These are phyloP conservation scores for Amanita exitialis DNA, from an alignment of 768 basidiomycete species.

Conservation along the genomic window DNA sequence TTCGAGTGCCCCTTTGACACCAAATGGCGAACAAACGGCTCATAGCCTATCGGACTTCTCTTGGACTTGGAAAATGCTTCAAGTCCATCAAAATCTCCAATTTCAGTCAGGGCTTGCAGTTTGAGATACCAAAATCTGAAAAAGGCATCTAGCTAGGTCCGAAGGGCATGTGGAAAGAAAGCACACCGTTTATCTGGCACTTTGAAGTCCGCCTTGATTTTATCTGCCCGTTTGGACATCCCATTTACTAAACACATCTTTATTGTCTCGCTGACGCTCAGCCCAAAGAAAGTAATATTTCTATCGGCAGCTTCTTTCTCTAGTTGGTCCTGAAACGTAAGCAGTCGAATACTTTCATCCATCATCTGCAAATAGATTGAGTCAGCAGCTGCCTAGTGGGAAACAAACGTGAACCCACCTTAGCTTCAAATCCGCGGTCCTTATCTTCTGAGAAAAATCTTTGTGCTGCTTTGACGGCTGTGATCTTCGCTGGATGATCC, in stretches of 20 bases:
- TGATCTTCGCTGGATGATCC: conserved; percentile 66
- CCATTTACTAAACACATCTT: conserved; percentile 66
- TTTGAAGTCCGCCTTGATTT: conserved; percentile 81
- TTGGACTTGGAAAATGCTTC: conserved; percentile 81
- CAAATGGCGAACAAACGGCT: conserved; percentile 77
- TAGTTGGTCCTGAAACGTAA: conserved; percentile 74
- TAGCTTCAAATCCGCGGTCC: conserved; percentile 83
- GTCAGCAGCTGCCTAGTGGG: neutral
- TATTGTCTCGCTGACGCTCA: conserved; percentile 84
- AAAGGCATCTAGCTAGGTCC: neutral
- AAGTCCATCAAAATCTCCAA: conserved; percentile 77
- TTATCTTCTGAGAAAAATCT: conserved; percentile 96
- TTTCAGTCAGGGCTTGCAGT: conserved; percentile 69
- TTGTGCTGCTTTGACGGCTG: conserved; percentile 70
- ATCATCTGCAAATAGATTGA: conserved; percentile 53
- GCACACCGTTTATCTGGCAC: conserved; percentile 88
- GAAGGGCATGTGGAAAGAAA: neutral
- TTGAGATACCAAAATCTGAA: conserved; percentile 91
- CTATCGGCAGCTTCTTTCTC: conserved; percentile 72
- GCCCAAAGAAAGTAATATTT: conserved; percentile 71
- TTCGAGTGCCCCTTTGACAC: conserved; percentile 62
- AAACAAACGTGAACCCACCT: conserved; percentile 32
- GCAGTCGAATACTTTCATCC: conserved; percentile 75
- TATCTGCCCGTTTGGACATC: conserved; percentile 83
- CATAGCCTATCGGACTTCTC: conserved; percentile 93